Evolutionary conservation across 768 basidiomycete genomes (phyloP), one percentile per base, ranked within the genome.

Genomic region (Lactifluus subvellereus): DNA sequence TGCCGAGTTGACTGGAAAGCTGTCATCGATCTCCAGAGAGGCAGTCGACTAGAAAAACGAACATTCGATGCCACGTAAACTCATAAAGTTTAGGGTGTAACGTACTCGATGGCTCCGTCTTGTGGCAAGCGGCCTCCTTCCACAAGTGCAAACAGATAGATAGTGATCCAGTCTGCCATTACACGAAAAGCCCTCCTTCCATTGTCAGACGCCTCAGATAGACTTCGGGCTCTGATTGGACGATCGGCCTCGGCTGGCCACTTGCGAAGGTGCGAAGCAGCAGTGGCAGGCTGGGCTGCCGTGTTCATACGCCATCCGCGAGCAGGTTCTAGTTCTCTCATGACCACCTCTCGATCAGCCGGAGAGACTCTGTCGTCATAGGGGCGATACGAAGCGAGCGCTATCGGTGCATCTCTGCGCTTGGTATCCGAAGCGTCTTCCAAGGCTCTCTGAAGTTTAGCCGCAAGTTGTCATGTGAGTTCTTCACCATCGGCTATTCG

Each of bases 1-100:
- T 64, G 63, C 47, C 63, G 58, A 27, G 63, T 64, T 33, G 63
- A 64, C 35, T 64, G 63, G 48, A 64, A 64, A 27, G 63, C 63
- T 38, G 58, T 55, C 63, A 64, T 64, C 6, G 63, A 51, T 35
- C 35, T 64, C 63, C 63, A 64, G 40, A 64, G 54, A 8, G 63
- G 63, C 22, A 64, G 59, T 38, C 63, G 63, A 37, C 63, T 64
- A 30, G 11, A 30, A 18, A 22, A 51, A 51, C 32, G 50, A 42
- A 43, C 4, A 22, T 55, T 48, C 45, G 6, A 22, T 47, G 49
- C 35, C 40, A 64, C 48, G 54, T 56, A 60, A 54, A 43, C 13
- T 35, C 53, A 32, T 16, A 35, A 56, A 4, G 42, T 60, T 50
- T 42, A 33, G 30, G 53, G 32, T 54, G 50, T 42, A 43, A 64